Conservation (phyloP, 108 stramenopile species). For the Tribonema minus region DNA sequence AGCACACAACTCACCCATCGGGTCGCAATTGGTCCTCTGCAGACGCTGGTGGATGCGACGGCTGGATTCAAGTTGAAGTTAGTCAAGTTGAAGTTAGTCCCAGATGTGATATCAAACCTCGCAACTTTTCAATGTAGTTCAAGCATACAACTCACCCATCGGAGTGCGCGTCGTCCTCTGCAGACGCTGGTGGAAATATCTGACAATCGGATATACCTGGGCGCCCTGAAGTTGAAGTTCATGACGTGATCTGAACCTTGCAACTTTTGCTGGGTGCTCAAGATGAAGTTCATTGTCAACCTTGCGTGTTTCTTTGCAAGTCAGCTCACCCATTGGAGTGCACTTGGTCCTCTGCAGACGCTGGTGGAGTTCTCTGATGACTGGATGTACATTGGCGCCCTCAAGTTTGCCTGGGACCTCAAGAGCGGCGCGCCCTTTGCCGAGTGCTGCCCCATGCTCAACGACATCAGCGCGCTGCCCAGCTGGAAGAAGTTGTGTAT, state of each 20-base stretch:
- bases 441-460: slow-evolving; percentile 85
- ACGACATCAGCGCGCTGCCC: slow-evolving; percentile 72
- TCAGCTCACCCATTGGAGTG: neutral
- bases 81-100: too few species aligned
- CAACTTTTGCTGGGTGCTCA: slow-evolving; percentile 85
- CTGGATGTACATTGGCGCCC: slow-evolving; percentile 73
- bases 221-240: too few species aligned
- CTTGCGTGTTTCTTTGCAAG: too few species aligned
- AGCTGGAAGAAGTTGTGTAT: slow-evolving; percentile 65
- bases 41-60: too few species aligned
- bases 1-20: too few species aligned
- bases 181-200: neutral
- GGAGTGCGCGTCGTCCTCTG: neutral
- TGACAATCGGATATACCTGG: too few species aligned
- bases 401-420: slow-evolving; percentile 72
- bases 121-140: too few species aligned
- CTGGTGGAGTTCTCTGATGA: slow-evolving; percentile 6
- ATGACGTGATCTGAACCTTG: slow-evolving; percentile 70
- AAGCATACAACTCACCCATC: too few species aligned
- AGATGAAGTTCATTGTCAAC: too few species aligned
- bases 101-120: too few species aligned
- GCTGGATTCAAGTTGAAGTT: too few species aligned
- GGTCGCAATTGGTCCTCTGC: too few species aligned
- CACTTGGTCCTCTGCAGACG: neutral
- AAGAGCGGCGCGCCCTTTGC: slow-evolving; percentile 83